Evolutionary conservation across 352 stramenopile species (phyloP), one percentile per base, ranked within the genome.

Genomic region (Globisporangium radiosum): DNA sequence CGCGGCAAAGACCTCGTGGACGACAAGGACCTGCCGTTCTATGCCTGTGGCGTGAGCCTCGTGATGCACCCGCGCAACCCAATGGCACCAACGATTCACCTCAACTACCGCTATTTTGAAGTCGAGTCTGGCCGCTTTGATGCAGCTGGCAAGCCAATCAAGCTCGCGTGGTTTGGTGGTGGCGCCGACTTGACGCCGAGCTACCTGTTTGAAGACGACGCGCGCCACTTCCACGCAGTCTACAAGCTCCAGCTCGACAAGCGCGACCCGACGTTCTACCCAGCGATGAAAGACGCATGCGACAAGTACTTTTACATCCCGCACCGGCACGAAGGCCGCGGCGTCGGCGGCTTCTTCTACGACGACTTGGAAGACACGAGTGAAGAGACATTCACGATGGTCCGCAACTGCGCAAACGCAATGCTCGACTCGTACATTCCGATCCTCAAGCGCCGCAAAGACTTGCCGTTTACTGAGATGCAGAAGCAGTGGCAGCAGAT

Each of bases 41-140:
- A 98, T 76, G 96, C 94, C 9, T 98, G 93, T 63, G 88, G 88
- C 44, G 78, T 99, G 55, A 97, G 80, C 52, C 93, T 97, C 51
- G 97, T 99, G 19, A 98, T 99, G 88, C 96, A 99, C 65, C 95
- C 96, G 43, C 89, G 87, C 59, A 94, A 94, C 72, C 84, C 84
- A 6, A 93, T 93, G 84, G 95, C 90, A 56, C 94, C 96, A n/a
- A 99, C 94, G 14, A 98, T 98, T 79, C 96, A 99, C 73, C 81
- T 98, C 43, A 99, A 99, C 78, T 98, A 98, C 75, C 88, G 97
- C 25, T 99, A 98, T 80, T 99, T 99, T 76, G 96, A 99, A 68
- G 96, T 98, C 11, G 81, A 91, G 50, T 89, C 74, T 1, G 85
- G 86, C 4, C 76, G 76, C 50, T 0, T 88, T 7, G 72, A 91